Base-by-base conservation (phyloP, 1,284 basidiomycete genomes). In the Moniliophthora roreri region DNA sequence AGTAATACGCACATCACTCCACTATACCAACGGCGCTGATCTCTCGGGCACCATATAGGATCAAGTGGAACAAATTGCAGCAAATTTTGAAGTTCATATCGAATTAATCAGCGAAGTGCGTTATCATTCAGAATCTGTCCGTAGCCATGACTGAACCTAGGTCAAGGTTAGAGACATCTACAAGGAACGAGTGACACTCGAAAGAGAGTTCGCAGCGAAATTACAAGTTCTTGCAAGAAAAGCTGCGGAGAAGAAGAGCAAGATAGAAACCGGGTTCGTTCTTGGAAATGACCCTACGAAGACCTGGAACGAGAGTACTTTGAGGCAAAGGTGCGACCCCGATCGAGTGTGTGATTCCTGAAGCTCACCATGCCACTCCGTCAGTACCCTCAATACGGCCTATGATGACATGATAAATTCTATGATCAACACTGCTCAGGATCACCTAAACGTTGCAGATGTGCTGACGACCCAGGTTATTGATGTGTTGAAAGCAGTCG, bases 141-240 rank as follows among this genome's bases (percentile, higher is more conserved):
- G 24, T 50, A 21, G 57, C 39, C 42, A 50, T 13, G 45, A 46
- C 48, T 2, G 52, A 51, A 50, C 15, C 40, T 23, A 41, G 16
- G 28, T 16, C 28, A 61, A 91, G 88, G 77, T 87, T 50, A 81
- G 87, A 50, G 88, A 91, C 45, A 64, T 91, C 45, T 84, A 89
- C 63, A 74, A 76, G 50, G 86, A 87, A 51, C 77, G 85, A 39
- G 81, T 73, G 15, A 76, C 74, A 11, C 71, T 92, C 11, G 90
- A 93, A 66, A 81, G 84, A 49, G 89, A 93, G 62, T 91, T 90
- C 64, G 85, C 88, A 1, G 64, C 69, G 16, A 91, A 87, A 63
- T 72, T 91, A 16, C 82, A 87, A 62, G 67, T 73, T 13, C 68
- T 93, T 23, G 77, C 77, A 2, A 83, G 78, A 68, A 91, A 84